Evolutionary conservation across 2,329 filamentous ascomycete species (phyloP).

Genomic region (Davidsoniella australis): DNA sequence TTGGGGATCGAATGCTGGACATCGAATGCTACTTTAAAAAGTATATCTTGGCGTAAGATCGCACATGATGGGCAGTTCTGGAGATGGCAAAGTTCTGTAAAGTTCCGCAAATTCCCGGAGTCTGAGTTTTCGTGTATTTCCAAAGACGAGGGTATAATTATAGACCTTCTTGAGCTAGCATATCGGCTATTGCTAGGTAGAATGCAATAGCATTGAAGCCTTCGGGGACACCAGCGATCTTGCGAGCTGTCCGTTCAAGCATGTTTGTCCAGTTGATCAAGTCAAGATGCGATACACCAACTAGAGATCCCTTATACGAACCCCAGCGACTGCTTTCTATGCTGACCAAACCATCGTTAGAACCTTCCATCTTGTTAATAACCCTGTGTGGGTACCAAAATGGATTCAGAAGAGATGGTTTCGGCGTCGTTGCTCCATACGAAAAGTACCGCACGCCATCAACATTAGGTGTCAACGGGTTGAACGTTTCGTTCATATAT

Average conservation of each 20-base stretch:
- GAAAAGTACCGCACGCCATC: conserved; percentile 41
- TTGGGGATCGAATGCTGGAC: too few species aligned
- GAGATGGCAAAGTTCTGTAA: not conserved
- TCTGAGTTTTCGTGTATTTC: not conserved
- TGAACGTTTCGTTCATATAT: conserved; percentile 44
- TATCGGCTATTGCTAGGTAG: conserved; percentile 49
- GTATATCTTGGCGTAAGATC: too few species aligned
- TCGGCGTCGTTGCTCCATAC: conserved; percentile 35
- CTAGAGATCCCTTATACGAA: conserved; percentile 43
- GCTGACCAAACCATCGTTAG: conserved; percentile 53
- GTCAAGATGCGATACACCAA: conserved; percentile 45
- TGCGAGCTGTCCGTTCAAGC: conserved; percentile 35
- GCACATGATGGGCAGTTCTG: too few species aligned
- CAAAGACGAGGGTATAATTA: conserved; percentile 16
- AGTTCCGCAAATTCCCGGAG: not conserved
- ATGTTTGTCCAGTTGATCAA: conserved; percentile 53
- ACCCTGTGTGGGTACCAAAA: conserved; percentile 37
- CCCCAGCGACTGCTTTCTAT: conserved; percentile 46
- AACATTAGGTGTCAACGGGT: conserved; percentile 36
- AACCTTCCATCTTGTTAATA: conserved; percentile 34
- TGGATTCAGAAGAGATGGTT: conserved; percentile 46
- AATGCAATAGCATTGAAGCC: conserved; percentile 53
- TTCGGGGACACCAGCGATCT: conserved; percentile 33
- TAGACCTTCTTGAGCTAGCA: conserved; percentile 50
- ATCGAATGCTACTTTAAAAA: too few species aligned